Conservation (phyloP, 2,329 filamentous ascomycete species). For the Endoconidiophora laricicola region DNA sequence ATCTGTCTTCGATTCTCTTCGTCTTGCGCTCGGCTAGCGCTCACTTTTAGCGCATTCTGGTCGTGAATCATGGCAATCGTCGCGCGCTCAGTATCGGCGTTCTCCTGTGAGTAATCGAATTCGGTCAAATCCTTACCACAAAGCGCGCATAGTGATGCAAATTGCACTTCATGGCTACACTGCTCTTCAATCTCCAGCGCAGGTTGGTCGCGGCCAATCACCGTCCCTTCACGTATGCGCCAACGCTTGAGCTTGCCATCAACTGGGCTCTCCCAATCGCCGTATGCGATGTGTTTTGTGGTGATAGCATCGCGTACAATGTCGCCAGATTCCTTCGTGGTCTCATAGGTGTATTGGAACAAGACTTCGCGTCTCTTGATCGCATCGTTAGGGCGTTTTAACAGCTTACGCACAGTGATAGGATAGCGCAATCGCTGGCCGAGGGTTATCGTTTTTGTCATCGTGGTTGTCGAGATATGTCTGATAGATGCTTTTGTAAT, state of each 20-base stretch:
- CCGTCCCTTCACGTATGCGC: constrained; percentile 52
- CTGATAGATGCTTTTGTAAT: not conserved
- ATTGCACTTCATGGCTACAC: constrained; percentile 82
- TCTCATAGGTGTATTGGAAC: constrained; percentile 76
- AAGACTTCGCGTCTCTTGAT: constrained; percentile 63
- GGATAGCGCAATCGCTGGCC: constrained; percentile 67
- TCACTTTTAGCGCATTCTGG: constrained; percentile 74
- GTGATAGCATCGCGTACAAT: constrained; percentile 40
- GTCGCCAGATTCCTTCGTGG: constrained; percentile 60
- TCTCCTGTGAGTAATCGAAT: constrained; percentile 67
- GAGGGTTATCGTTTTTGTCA: constrained; percentile 33
- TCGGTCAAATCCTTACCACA: constrained; percentile 96
- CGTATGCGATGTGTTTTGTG: constrained; percentile 51
- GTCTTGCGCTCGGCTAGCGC: constrained; percentile 59
- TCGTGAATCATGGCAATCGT: constrained; percentile 93
- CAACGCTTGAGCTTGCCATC: constrained; percentile 67
- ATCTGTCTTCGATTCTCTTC: constrained; percentile 77
- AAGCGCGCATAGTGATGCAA: constrained; percentile 73
- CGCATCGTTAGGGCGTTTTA: constrained; percentile 57
- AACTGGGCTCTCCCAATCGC: constrained; percentile 66
- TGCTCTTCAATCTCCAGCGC: constrained; percentile 73
- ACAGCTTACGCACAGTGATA: constrained; percentile 75
- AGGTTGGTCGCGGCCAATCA: constrained; percentile 39
- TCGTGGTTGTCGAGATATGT: constrained; percentile 13
- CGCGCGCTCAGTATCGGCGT: constrained; percentile 66